phyloP scores from a whole-genome alignment of 495 filamentous ascomycete genomes.

The Glarea lozoyensis region DNA sequence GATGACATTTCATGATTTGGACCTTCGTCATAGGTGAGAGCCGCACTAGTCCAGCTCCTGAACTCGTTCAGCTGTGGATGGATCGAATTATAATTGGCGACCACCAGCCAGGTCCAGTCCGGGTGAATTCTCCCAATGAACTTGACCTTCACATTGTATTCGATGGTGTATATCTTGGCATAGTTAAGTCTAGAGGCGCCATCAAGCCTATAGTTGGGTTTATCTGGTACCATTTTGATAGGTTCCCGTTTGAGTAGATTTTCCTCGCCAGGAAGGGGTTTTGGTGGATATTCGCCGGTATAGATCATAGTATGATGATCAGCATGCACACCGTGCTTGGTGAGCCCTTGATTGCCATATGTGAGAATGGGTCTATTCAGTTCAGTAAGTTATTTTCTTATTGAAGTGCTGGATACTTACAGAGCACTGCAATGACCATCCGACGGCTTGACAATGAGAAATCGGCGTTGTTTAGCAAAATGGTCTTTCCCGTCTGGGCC shows the following conservation, averaged over 20 bases:
- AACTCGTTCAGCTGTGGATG: too few species aligned
- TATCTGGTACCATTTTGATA: neutral
- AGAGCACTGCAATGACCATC: constrained; percentile 12
- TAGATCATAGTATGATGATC: neutral
- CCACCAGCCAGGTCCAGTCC: neutral
- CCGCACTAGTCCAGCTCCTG: too few species aligned
- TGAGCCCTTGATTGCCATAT: neutral
- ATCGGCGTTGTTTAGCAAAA: constrained; percentile 10
- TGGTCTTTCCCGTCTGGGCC: too few species aligned
- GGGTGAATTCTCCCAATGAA: neutral
- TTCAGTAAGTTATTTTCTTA: too few species aligned
- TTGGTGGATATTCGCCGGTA: neutral
- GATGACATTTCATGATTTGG: too few species aligned
- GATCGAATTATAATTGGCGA: neutral
- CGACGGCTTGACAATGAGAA: constrained; percentile 11
- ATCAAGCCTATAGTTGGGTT: constrained; percentile 5
- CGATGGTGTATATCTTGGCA: constrained; percentile 15
- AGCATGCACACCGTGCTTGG: neutral
- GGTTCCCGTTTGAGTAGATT: neutral
- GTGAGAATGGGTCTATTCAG: too few species aligned
- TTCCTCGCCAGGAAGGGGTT: neutral
- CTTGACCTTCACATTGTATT: constrained; percentile 12
- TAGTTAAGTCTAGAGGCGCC: constrained; percentile 10
- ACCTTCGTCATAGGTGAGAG: too few species aligned
- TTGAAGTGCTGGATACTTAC: constrained; percentile 10